Percentiles rank a stretch among this genome's conserved stretches.
Evolutionary conservation across 2,329 filamentous ascomycete species (phyloP).

Genomic region (Bipolaris victoriae): DNA sequence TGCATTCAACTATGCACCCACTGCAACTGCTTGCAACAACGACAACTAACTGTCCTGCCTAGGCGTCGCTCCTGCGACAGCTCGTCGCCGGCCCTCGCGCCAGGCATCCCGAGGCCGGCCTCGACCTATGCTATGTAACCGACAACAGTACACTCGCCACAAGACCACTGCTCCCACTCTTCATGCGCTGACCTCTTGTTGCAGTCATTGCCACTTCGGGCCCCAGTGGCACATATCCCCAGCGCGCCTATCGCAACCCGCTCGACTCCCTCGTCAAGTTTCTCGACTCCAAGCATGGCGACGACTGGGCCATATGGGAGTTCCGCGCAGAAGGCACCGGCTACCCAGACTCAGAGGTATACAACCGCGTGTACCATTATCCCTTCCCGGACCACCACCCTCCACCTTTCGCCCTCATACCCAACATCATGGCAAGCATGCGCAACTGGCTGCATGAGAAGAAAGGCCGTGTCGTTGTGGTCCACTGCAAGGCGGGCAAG

Average conservation of each 20-base stretch:
- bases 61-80: conserved; percentile 73
- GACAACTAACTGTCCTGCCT: conserved; percentile 2
- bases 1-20: too few relatives aligned
- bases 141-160: conserved; percentile 63
- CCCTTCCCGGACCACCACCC: conserved; percentile 98
- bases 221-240: conserved; percentile 85
- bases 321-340: conserved; percentile 96
- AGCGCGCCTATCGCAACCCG: conserved; percentile 92
- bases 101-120: conserved; percentile 81
- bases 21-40: too few relatives aligned
- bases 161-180: conserved; percentile 41
- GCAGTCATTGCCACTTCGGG: conserved; percentile 77
- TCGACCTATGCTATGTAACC: conserved; percentile 96
- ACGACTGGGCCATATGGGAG: conserved; percentile 95
- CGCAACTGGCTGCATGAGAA: conserved; percentile 74
- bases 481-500: conserved; percentile 98
- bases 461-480: conserved; percentile 74
- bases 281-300: conserved; percentile 78
- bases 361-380: conserved; percentile 84
- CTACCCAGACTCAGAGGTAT: conserved; percentile 89
- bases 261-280: conserved; percentile 86
- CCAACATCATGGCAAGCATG: conserved; percentile 91
- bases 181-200: conserved; percentile 47
- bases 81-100: conserved; percentile 88
- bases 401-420: conserved; percentile 87